Base-by-base conservation (phyloP, 2,329 filamentous ascomycete genomes). In the Ceratocystis destructans region DNA sequence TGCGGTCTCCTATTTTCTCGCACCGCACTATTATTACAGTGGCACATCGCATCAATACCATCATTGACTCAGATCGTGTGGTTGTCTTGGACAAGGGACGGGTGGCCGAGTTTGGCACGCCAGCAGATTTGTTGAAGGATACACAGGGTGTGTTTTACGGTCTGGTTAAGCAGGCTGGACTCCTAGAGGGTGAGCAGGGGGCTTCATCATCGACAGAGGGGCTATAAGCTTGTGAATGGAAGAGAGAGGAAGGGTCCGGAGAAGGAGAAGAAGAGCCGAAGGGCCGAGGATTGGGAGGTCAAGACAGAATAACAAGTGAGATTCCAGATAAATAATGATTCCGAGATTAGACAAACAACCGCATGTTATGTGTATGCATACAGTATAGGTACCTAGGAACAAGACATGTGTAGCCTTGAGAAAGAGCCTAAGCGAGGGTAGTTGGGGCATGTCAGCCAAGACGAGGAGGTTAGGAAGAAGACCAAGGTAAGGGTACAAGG, bases 11-110 rank as follows among this genome's bases (percentile, higher is more conserved):
- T 25, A 75, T 87, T 17, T 99, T 99, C 78, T 82, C 87, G 69
- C 90, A 96, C 76, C 86, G 90, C 65, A 99, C 94, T 46, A 97
- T 99, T 76, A 96, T 99, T 76, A 99, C 94, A 0, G 96, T 99
- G 72, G 94, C 94, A 31, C 94, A 99, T 78, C 87, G 94, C 66
- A 96, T 99, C 79, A 97, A 97, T 78, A 99, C 94, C 10, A 97
- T 99, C 72, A 82, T 99, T 37, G 85, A 88, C 74, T 84, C 82
- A 69, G 93, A 99, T 77, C 85, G 92, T 63, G 94, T 99, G 69
- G 87, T 99, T 45, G 94, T 99, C 62, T 83, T 99, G 5, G 91
- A 97, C 73, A 88, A 88, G 75, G 94, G 94, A 55, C 84, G 86
- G 72, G 92, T 99, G 53, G 88, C 87, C 62, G 94, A 99, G 75